Conservation (phyloP, 768 basidiomycete species). For the Phaeotremella skinneri region DNA sequence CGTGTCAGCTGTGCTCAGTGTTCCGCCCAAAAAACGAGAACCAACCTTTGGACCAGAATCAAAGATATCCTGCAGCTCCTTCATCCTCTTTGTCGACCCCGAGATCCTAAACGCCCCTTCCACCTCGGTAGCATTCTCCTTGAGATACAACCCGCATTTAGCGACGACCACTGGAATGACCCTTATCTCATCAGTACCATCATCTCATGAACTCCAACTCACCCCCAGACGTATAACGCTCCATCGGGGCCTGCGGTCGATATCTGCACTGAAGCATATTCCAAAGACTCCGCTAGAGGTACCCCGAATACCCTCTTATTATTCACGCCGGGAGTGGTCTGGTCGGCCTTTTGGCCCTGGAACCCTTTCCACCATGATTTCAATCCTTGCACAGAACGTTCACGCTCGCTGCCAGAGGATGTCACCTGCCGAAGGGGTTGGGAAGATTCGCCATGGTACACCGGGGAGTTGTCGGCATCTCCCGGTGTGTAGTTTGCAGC, state of each 20-base stretch:
- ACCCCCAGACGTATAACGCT: constrained; percentile 49
- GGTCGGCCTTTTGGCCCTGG: constrained; percentile 15
- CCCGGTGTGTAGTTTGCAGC: constrained; percentile 38
- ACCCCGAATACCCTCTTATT: constrained; percentile 69
- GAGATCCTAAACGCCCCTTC: constrained; percentile 92
- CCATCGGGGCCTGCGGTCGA: constrained; percentile 71
- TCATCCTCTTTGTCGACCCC: constrained; percentile 93
- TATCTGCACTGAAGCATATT: constrained; percentile 88
- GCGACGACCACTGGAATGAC: constrained; percentile 96
- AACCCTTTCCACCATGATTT: constrained; percentile 48
- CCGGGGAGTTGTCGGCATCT: constrained; percentile 31
- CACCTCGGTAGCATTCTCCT: constrained; percentile 91
- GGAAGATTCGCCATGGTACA: constrained; percentile 18
- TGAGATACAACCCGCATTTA: constrained; percentile 92
- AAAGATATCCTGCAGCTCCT: constrained; percentile 86
- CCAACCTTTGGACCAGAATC: constrained; percentile 79
- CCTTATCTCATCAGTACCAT: constrained; percentile 44
- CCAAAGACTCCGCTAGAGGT: constrained; percentile 76
- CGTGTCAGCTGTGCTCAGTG: constrained; percentile 7
- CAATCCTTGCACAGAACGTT: constrained; percentile 27
- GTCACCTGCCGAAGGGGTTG: constrained; percentile 26
- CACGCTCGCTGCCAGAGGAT: constrained; percentile 30
- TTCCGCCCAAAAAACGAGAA: not conserved
- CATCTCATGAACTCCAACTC: constrained; percentile 17
- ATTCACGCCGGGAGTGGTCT: not conserved